A percentile compares a stretch with the other conserved stretches of the same genome.
phyloP scores from a whole-genome alignment of 2,329 filamentous ascomycete genomes.

The Neonectria neomacrospora region DNA sequence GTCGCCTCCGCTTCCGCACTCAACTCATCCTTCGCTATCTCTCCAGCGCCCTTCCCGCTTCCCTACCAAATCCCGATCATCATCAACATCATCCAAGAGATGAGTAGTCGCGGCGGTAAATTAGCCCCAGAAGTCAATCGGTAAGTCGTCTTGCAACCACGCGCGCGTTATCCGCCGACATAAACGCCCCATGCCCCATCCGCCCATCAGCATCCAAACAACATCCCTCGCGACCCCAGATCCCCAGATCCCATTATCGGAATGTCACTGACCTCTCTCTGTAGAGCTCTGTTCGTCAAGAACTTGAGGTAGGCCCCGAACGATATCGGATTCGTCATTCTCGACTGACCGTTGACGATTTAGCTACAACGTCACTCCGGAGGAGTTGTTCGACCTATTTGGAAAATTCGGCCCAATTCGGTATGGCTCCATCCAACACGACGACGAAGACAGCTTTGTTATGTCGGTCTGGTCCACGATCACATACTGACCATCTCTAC shows the following conservation, averaged over 20 bases:
- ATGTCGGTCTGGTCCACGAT: conserved; percentile 20
- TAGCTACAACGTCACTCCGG: conserved; percentile 98
- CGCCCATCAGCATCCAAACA: conserved; percentile 21
- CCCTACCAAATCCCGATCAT: conserved; percentile 48
- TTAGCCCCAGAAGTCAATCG: conserved; percentile 99
- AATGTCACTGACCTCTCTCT: conserved; percentile 47
- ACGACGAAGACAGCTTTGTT: conserved; percentile 17
- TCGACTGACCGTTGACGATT: conserved; percentile 65
- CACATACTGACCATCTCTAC: conserved; percentile 42
- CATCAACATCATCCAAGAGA: conserved; percentile 71
- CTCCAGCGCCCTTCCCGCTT: conserved; percentile 41
- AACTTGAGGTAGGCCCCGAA: conserved; percentile 83
- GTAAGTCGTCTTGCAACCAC: conserved; percentile 57
- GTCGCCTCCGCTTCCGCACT: conserved; percentile 46
- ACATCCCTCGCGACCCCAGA: conserved; percentile 25
- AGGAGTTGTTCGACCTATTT: conserved; percentile 98
- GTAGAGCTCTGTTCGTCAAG: conserved; percentile 99
- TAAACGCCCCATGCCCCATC: conserved; percentile 25
- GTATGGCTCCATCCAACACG: conserved; percentile 63
- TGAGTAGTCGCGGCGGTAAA: conserved; percentile 97
- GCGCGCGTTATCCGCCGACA: conserved; percentile 24
- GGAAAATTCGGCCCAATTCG: conserved; percentile 96
- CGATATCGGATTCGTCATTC: conserved; percentile 26
- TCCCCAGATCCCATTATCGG: conserved; percentile 19
- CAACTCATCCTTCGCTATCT: conserved; percentile 44